Conservation (phyloP, 2,329 filamentous ascomycete species). For the Cadophora sp. region DNA sequence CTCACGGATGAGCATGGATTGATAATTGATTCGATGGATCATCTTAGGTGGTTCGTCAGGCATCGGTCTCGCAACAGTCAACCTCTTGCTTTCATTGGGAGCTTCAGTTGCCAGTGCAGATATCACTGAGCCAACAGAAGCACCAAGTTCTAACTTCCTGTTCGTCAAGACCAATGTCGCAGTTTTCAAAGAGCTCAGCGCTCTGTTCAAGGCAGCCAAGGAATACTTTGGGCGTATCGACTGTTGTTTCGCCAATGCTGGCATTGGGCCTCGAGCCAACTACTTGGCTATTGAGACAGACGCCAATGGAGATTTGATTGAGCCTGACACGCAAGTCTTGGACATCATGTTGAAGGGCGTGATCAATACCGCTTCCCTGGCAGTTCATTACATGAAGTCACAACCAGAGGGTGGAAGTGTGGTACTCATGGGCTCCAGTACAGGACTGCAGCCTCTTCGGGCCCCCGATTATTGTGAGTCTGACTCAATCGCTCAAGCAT, state of each 20-base stretch:
- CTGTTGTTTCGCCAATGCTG: conserved; percentile 55
- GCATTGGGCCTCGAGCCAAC: conserved; percentile 54
- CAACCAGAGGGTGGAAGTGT: conserved; percentile 57
- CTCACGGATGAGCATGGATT: conserved; percentile 17
- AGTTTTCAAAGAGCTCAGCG: conserved; percentile 55
- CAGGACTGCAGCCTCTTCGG: conserved; percentile 57
- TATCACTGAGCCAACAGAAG: conserved; percentile 50
- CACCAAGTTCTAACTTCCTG: conserved; percentile 40
- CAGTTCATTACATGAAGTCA: conserved; percentile 56
- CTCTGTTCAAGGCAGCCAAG: conserved; percentile 58
- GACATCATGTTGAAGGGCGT: conserved; percentile 58
- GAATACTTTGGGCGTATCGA: conserved; percentile 39
- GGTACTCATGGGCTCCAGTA: conserved; percentile 58
- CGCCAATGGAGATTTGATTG: conserved; percentile 54
- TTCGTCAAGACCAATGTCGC: conserved; percentile 49
- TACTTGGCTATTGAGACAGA: conserved; percentile 56
- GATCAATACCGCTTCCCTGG: conserved; percentile 57
- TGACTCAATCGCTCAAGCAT: neutral
- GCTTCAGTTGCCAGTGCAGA: conserved; percentile 63
- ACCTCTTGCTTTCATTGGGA: conserved; percentile 57
- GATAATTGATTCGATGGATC: neutral
- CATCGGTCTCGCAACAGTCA: conserved; percentile 63
- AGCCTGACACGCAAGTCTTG: conserved; percentile 51
- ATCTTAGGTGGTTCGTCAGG: conserved; percentile 61
- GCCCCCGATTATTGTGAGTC: conserved; percentile 56